phyloP scores from a whole-genome alignment of 768 basidiomycete genomes.

The Leccinum broughii region DNA sequence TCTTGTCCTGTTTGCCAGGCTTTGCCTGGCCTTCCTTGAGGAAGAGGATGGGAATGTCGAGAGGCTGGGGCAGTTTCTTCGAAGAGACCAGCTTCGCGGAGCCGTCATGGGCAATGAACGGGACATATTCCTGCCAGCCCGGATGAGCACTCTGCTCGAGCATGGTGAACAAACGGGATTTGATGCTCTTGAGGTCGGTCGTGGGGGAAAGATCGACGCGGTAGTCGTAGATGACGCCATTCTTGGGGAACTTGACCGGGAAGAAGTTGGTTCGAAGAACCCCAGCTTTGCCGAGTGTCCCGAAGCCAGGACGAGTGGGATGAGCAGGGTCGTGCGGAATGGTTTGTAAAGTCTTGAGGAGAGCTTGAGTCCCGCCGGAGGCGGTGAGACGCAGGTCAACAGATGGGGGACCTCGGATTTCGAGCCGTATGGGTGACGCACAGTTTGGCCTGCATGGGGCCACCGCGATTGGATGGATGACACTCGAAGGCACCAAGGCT shows the following conservation, averaged over 20 bases:
- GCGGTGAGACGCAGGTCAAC: slow-evolving; percentile 36
- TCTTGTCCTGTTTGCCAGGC: slow-evolving; percentile 32
- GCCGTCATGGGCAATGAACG: slow-evolving; percentile 41
- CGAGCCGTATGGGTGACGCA: no score
- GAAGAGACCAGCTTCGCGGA: slow-evolving; percentile 45
- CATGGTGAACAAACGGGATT: slow-evolving; percentile 41
- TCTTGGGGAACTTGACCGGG: slow-evolving; percentile 41
- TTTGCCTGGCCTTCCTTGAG: slow-evolving; percentile 41
- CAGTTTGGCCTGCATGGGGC: no score
- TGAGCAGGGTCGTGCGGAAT: slow-evolving; percentile 35
- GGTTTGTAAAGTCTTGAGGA: slow-evolving; percentile 32
- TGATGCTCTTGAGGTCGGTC: slow-evolving; percentile 38
- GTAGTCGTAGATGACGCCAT: slow-evolving; percentile 45
- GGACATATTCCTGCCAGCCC: slow-evolving; percentile 39
- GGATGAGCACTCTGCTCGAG: slow-evolving; percentile 39
- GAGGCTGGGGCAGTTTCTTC: slow-evolving; percentile 37
- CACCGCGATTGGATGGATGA: no score
- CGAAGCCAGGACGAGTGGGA: slow-evolving; percentile 50
- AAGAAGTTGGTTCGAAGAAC: slow-evolving; percentile 54
- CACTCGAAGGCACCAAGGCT: no score
- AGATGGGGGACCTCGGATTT: slow-evolving; percentile 23
- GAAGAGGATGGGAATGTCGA: slow-evolving; percentile 36
- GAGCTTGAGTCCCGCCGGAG: slow-evolving; percentile 19
- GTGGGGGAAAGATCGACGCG: slow-evolving; percentile 39
- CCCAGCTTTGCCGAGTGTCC: slow-evolving; percentile 39